phyloP scores from a whole-genome alignment of 768 basidiomycete species.

The Mycena kentingensis region DNA sequence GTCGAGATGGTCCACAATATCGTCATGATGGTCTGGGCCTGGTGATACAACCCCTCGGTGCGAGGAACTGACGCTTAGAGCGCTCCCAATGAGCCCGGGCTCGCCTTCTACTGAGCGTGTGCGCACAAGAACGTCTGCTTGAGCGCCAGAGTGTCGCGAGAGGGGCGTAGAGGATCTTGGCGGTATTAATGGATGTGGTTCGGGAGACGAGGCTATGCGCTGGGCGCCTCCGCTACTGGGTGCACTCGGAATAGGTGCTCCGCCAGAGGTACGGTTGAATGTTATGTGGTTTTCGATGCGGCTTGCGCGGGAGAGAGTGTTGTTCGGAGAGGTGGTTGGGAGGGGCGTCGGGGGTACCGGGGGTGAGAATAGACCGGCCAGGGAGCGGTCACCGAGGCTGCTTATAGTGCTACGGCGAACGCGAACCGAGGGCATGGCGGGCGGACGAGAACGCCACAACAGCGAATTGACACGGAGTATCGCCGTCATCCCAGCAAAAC shows the following conservation, averaged over 20 bases:
- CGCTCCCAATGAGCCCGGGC: slow-evolving; percentile 47
- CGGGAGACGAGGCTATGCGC: slow-evolving; percentile 15
- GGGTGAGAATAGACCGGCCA: slow-evolving; percentile 14
- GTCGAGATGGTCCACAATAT: slow-evolving; percentile 83
- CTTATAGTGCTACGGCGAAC: slow-evolving; percentile 14
- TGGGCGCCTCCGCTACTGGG: slow-evolving; percentile 3
- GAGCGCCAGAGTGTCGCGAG: slow-evolving; percentile 32
- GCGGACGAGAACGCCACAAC: not conserved
- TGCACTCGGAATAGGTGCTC: not conserved
- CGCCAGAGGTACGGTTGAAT: not conserved
- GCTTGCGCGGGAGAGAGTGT: slow-evolving; percentile 28
- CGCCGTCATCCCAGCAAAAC: not conserved
- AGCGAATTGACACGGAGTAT: not conserved
- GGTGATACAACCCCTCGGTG: slow-evolving; percentile 22
- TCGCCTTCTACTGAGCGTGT: slow-evolving; percentile 34
- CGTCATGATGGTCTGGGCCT: slow-evolving; percentile 62
- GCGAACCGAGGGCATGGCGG: slow-evolving; percentile 20
- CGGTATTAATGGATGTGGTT: slow-evolving; percentile 6
- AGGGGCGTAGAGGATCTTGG: slow-evolving; percentile 12
- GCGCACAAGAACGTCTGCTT: slow-evolving; percentile 42
- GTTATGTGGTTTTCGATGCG: slow-evolving; percentile 36
- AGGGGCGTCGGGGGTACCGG: slow-evolving; percentile 5
- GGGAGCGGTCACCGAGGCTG: slow-evolving; percentile 3
- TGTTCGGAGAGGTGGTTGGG: slow-evolving; percentile 5
- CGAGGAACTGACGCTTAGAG: slow-evolving; percentile 40